Evolutionary conservation across 2,329 filamentous ascomycete genomes (phyloP).

Genomic region (Alternaria ethzedia): DNA sequence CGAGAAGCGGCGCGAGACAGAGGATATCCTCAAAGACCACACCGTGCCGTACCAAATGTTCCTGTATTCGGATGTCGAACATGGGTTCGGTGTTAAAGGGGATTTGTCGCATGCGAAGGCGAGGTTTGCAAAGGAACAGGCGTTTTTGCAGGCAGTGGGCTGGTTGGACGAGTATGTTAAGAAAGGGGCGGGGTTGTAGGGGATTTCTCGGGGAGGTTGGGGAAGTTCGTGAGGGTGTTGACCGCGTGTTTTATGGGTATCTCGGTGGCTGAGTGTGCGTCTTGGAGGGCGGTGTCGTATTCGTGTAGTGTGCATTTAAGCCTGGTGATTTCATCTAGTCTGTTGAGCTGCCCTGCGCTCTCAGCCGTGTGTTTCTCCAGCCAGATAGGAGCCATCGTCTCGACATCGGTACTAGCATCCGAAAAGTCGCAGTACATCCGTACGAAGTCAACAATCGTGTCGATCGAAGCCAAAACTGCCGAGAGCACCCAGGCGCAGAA

Average conservation of each 20-base stretch:
- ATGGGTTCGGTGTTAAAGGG: constrained; percentile 77
- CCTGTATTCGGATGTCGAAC: constrained; percentile 72
- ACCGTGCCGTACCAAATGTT: constrained; percentile 74
- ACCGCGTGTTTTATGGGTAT: background rate
- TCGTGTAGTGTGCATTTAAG: background rate
- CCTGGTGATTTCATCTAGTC: background rate
- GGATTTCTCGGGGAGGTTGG: background rate
- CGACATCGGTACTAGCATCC: background rate
- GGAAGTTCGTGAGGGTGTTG: background rate
- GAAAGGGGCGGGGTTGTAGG: constrained; percentile 11
- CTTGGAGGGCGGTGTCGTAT: background rate
- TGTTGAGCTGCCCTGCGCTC: fast-evolving
- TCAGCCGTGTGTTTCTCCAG: background rate
- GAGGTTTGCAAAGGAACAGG: constrained; percentile 79
- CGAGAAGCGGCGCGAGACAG: constrained; percentile 62
- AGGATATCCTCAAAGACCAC: constrained; percentile 63
- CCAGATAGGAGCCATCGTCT: background rate
- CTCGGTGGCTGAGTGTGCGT: background rate
- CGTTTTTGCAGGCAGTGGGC: constrained; percentile 75
- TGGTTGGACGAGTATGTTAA: constrained; percentile 76
- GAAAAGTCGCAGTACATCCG: no score
- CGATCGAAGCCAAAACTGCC: background rate
- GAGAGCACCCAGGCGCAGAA: background rate
- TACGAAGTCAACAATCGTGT: background rate
- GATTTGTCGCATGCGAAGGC: constrained; percentile 64